phyloP scores from a whole-genome alignment of 2,329 filamentous ascomycete genomes.

The Tothia fuscella region DNA sequence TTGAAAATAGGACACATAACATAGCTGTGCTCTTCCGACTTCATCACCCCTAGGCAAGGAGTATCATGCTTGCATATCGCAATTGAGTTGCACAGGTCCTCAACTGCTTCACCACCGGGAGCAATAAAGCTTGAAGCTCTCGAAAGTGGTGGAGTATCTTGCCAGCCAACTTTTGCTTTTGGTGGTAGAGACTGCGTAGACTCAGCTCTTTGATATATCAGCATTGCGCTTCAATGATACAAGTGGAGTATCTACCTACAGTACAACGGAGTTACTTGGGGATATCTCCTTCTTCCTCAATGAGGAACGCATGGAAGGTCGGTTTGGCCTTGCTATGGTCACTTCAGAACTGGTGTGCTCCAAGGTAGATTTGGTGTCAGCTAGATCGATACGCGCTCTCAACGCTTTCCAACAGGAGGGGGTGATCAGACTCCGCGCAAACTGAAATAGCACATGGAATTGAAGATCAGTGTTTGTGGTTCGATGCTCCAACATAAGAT shows the following conservation, averaged over 20 bases:
- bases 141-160: background rate
- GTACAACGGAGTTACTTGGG: background rate
- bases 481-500: slow-evolving; percentile 14
- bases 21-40: background rate
- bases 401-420: background rate
- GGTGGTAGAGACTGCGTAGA: background rate
- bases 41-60: background rate
- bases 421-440: background rate
- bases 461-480: slow-evolving; percentile 2
- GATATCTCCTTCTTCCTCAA: background rate
- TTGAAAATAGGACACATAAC: background rate
- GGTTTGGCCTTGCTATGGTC: background rate
- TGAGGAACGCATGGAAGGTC: background rate
- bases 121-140: background rate
- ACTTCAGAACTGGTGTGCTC: background rate
- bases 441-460: slow-evolving; percentile 9
- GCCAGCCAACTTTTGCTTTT: background rate
- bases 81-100: slow-evolving; percentile 6
- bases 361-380: background rate
- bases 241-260: background rate
- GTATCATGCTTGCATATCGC: background rate
- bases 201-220: background rate
- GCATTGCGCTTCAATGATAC: background rate
- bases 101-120: background rate
- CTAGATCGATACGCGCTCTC: background rate